Evolutionary conservation across 495 filamentous ascomycete genomes (phyloP), one percentile per base, ranked within the genome.

Genomic region (Massariosphaeria phaeospora): DNA sequence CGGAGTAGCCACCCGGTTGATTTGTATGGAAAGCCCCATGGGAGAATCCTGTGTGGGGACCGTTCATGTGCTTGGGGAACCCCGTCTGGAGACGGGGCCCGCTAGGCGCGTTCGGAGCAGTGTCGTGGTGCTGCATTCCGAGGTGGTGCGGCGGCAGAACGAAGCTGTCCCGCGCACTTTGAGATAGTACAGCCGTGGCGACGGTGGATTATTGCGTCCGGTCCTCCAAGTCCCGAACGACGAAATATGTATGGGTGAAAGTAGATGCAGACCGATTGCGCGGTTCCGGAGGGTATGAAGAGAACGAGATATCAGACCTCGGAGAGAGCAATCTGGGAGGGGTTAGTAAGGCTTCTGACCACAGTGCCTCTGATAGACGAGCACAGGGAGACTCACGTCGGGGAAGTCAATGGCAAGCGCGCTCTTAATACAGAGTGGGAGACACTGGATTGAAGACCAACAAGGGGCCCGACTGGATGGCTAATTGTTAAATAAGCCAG

Each of bases 11-110:
- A 48, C 70, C 70, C n/a, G n/a, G n/a, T 50, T 80, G 77, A 72
- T 91, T 94, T 54, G 85, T 89, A 59, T 79, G 79, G 74, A 91
- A 95, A 38, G 89, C 87, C 61, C 87, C 88, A 68, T 94, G 89
- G 21, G 89, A 93, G 69, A 95, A 96, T 54, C 90, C 89, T 29
- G 85, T 91, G 63, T 88, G 72, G 33, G 77, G 84, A 67, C 78
- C 83, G 76, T 84, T 83, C 56, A 77, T 72, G 41, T 85, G 81
- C 73, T 91, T 91, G 20, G 81, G 82, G 31, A 53, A 78, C 71
- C 48, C 80, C 36, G 57, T 43, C 52, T 65, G 48, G 31, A 71
- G 57, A 45, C 69, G 81, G 54, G 84, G 81, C 18, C 73, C 70
- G 67, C 81, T 81, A 55, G 79, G 83, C 59, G 70, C 74, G 51